phyloP scores from a whole-genome alignment of 768 basidiomycete species.

The Rhodotorula paludigena region DNA sequence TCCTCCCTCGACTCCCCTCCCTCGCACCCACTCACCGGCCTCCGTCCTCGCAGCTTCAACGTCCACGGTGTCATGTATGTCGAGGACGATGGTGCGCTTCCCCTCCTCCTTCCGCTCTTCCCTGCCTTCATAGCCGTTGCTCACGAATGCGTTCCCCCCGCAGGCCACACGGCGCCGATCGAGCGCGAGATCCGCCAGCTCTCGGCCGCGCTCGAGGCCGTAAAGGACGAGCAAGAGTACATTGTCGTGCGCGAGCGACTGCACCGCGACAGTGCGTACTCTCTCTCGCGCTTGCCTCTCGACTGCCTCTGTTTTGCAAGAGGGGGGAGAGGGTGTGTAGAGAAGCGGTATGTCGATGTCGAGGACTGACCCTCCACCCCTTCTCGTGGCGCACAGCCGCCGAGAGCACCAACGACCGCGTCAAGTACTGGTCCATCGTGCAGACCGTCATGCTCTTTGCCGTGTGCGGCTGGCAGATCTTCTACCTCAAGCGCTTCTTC shows the following conservation, averaged over 20 bases:
- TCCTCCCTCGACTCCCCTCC: background rate
- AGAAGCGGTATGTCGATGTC: too few species aligned
- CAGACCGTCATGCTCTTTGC: slow-evolving; percentile 80
- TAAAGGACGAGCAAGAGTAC: slow-evolving; percentile 99
- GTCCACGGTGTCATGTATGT: slow-evolving; percentile 96
- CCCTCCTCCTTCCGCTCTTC: background rate
- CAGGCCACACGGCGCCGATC: slow-evolving; percentile 72
- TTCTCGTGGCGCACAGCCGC: slow-evolving; percentile 45
- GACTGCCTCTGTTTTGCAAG: too few species aligned
- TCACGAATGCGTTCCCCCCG: too few species aligned
- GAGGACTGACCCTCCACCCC: background rate
- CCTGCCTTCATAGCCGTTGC: slow-evolving; percentile 43
- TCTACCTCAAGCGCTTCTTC: slow-evolving; percentile 69
- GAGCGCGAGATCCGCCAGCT: slow-evolving; percentile 89
- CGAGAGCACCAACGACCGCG: slow-evolving; percentile 67
- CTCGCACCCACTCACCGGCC: slow-evolving; percentile 8
- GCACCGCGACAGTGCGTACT: slow-evolving; percentile 86
- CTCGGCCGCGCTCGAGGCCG: slow-evolving; percentile 70
- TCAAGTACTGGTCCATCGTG: slow-evolving; percentile 98
- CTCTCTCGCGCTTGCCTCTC: background rate
- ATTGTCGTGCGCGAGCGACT: slow-evolving; percentile 87
- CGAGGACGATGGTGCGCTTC: slow-evolving; percentile 75
- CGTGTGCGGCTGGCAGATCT: slow-evolving; percentile 94
- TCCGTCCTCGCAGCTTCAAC: slow-evolving; percentile 66
- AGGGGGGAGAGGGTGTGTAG: too few species aligned